Evolutionary conservation across 2,329 filamentous ascomycete species (phyloP).

Genomic region (Colletotrichum destructivum): DNA sequence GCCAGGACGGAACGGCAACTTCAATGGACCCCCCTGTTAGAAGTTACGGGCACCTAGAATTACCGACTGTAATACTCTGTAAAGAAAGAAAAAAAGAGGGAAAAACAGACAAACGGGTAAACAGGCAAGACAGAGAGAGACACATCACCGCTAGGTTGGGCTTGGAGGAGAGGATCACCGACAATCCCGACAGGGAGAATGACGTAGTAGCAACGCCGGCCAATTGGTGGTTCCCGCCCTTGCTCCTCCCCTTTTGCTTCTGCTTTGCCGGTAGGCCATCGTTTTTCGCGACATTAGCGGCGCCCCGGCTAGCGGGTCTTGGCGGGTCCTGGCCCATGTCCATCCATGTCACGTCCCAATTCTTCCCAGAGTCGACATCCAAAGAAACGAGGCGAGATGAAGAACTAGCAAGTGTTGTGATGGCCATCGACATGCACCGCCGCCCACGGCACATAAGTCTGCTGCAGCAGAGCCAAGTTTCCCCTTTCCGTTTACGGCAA

Average conservation of each 20-base stretch:
- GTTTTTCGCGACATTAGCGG: not conserved
- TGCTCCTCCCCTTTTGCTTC: conserved; percentile 7
- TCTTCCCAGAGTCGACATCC: conserved; percentile 6
- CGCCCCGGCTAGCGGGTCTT: conserved; percentile 19
- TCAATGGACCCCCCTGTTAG: conserved; percentile 6
- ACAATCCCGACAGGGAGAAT: conserved; percentile 27
- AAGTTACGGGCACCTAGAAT: conserved; percentile 18
- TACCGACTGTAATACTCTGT: too few relatives aligned
- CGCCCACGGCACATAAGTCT: too few relatives aligned
- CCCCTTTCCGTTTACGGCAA: not conserved
- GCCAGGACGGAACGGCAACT: conserved; percentile 4
- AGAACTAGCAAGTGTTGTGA: too few relatives aligned
- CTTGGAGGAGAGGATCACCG: conserved; percentile 33
- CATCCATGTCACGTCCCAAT: conserved; percentile 3
- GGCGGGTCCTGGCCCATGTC: not conserved
- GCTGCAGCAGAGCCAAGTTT: conserved; percentile 4
- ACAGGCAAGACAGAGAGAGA: conserved; percentile 11
- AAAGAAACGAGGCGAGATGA: not conserved
- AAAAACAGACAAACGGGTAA: not conserved
- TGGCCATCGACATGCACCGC: too few relatives aligned
- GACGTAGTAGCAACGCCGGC: conserved; percentile 37
- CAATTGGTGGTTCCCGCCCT: not conserved
- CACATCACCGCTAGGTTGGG: conserved; percentile 16
- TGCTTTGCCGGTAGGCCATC: conserved; percentile 7
- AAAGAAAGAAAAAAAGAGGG: not conserved